Evolutionary conservation across 2,329 filamentous ascomycete species (phyloP), one percentile per base, ranked within the genome.

Genomic region (Colletotrichum camelliae): DNA sequence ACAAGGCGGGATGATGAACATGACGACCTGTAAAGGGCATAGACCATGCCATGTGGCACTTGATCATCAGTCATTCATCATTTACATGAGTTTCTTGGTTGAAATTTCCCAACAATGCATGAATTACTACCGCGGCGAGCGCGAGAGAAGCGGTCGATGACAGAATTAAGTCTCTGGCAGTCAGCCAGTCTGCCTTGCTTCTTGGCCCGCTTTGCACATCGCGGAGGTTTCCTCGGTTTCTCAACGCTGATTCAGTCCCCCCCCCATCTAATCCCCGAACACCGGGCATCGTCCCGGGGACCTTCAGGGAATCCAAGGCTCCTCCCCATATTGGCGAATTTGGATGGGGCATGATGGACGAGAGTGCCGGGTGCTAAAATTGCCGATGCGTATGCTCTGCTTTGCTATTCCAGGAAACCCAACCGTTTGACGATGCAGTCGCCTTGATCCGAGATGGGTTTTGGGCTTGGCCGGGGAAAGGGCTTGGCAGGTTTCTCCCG

Each of bases 401-500:
- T 43, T 3, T 66, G 64, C 64, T 75, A 58, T 73, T 75, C 73
- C 43, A n/a, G 70, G 64, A 48, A 68, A 57, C 24, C 52, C 52
- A 52, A 43, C 48, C n/a, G 68, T 67, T 62, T 33, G 31, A 75
- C 68, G 31, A 55, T 21, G 31, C 61, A 37, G 62, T 72, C 52
- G 62, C 68, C 37, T 66, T 57, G 24, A 70, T 72, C 62, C 61
- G 29, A 55, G 39, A 55, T 67, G 29, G 39, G 64, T 68, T 75
- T 75, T 73, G 21, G 21, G 27, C 73, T 60, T 67, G 70, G 70
- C 39, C 35, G 69, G 55, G 61, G 31, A 71, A 35, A 27, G 15
- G 73, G 33, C 64, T 75, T 75, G 73, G 73, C 73, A 65, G 64
- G 64, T 68, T 57, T 68, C 73, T 68, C 33, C 62, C 37, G 57